Evolutionary conservation across 1,284 basidiomycete genomes (phyloP), one percentile per base, ranked within the genome.

Genomic region (Tilletia indica): DNA sequence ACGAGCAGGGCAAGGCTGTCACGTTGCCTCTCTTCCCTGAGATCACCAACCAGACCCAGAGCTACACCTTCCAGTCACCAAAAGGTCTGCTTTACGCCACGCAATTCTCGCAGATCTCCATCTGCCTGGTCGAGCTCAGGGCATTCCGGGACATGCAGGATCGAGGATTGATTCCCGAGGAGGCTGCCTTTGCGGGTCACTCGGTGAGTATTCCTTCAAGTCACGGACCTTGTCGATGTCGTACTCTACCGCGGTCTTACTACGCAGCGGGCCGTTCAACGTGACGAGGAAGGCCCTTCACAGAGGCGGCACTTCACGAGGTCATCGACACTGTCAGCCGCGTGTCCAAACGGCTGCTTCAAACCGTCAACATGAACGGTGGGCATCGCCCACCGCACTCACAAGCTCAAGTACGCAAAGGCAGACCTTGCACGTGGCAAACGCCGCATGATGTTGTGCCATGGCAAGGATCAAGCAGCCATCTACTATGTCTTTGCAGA

Each of bases 191-290:
- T 82, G 96, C 95, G 19, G 96, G 97, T 77, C 97, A 98, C 87
- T 98, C 95, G 96, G 96, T 79, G 96, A 99, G 86, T 99, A 99
- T 86, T 97, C 64, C 90, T 99, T 63, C 91, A 93, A 61, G 94
- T 98, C 83, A 93, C 94, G 42, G 90, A 93, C n/a, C 90, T 99
- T 68, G 93, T 96, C 79, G 95, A 98, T 80, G 93, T 99, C 82
- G 96, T 99, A 58, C 98, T 99, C 89, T 98, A 97, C 86, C 93
- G 97, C 86, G 96, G 96, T 84, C 96, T 99, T 82, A 99, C 96
- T 68, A 99, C 99, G 96, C 95, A 97, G 84, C 93, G 94, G 63
- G 95, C 95, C 25, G 95, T 97, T 73, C 93, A 97, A 85, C 93
- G 96, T 66, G 96, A 98, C 82, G 88, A 91, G 2, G 88, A 92